Evolutionary conservation across 148 eudicot genomes (phyloP).

Genomic region (Rhododendron vialii): DNA sequence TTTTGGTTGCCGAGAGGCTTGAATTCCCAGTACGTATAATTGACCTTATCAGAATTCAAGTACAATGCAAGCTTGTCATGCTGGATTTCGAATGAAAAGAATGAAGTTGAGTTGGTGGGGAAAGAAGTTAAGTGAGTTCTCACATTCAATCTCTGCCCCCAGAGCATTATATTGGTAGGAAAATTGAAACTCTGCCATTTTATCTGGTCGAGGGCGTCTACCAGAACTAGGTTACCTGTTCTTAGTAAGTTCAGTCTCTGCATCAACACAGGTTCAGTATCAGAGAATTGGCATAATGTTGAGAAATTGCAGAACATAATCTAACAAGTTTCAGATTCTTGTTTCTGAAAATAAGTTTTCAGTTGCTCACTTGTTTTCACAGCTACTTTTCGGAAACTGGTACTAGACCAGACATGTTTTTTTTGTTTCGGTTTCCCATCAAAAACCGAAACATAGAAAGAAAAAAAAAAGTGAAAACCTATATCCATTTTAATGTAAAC

Average conservation of each 20-base stretch:
- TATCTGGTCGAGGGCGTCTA: constrained; percentile 50
- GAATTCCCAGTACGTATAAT: constrained; percentile 90
- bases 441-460: neutral
- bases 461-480: neutral
- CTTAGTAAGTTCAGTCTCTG: constrained; percentile 69
- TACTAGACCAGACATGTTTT: neutral
- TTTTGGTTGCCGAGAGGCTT: constrained; percentile 44
- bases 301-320: neutral
- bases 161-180: constrained; percentile 77
- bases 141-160: constrained; percentile 78
- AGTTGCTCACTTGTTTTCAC: neutral
- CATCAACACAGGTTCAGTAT: constrained; percentile 14
- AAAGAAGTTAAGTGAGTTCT: constrained; percentile 73
- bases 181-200: constrained; percentile 99
- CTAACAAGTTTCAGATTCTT: neutral
- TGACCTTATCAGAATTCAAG: constrained; percentile 51
- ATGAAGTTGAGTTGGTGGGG: constrained; percentile 39
- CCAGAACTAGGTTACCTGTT: constrained; percentile 79
- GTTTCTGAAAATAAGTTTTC: neutral
- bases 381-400: neutral
- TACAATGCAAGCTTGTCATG: constrained; percentile 66
- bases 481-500: neutral
- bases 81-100: constrained; percentile 78
- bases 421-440: neutral
- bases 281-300: neutral